Base-by-base conservation (phyloP, 371 early-diverging fungal genomes). In the Syncephalis plumigaleata region DNA sequence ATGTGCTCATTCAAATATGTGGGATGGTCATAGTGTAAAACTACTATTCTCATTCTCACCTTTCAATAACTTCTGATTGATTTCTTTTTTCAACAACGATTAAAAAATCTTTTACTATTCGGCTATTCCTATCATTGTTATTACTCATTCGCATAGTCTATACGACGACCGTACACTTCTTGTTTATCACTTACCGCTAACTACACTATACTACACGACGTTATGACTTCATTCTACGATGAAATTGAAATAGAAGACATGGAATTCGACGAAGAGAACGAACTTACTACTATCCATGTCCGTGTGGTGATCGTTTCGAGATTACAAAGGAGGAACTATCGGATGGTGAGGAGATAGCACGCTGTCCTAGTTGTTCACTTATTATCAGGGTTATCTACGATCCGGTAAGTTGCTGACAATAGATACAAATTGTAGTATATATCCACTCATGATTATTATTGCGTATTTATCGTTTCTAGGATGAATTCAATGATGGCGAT, bases 241-340 rank as follows among this genome's bases (percentile, higher is more conserved):
- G 79, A 82, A 56, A 60, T 72, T 59, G 75, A 66, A 45, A 63
- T 65, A 46, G 87, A 96, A 63, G 96, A 98, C 59, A 87, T 99
- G 79, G 90, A 89, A 52, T 98, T 83, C 57, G 83, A 91, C 54
- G 84, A 81, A 54, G 89, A 85, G 42, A 73, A 68, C 36, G 65
- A 79, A 52, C 58, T 76, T 98, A 89, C 66, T 77, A 75, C 40
- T 99, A 94, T 66, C 99, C 99, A 37, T 99, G 98, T 61, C 99
- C 99, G n/a, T 99, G 99, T 66, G 99, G 99, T n/a, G 99, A 99
- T 72, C 74, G 77, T 36, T 99, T 99, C 62, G 77, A 84, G 54
- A 96, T 98, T 53, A 76, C 82, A 15, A 51, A 79, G 69, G 90
- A 90, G 40, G 90, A 96, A 37, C 55, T 98, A n/a, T 57, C 59